These are phyloP conservation scores for Phytophthora macrochlamydospora DNA, from an alignment of 352 stramenopile species.

Conservation along the genomic window DNA sequence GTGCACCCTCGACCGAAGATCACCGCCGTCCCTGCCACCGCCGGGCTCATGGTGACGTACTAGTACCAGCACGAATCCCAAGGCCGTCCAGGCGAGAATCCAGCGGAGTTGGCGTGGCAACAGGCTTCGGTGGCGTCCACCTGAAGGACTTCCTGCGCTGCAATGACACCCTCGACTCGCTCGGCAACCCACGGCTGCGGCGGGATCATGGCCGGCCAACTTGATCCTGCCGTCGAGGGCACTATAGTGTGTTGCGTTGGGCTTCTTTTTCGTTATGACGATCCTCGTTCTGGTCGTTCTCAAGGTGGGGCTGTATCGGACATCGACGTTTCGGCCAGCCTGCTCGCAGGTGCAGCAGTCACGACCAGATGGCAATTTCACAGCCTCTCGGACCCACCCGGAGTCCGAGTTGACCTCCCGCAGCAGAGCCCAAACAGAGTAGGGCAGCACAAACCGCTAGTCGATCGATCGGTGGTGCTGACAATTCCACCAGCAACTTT, in stretches of 20 bases:
- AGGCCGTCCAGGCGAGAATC: constrained; percentile 22
- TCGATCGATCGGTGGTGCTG: no score
- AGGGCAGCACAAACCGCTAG: no score
- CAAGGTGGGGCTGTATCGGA: constrained; percentile 73
- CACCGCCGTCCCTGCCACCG: constrained; percentile 16
- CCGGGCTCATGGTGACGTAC: no score
- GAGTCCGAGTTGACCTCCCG: no score
- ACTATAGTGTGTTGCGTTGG: constrained; percentile 58
- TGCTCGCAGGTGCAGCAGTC: constrained; percentile 54
- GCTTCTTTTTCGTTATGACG: constrained; percentile 67
- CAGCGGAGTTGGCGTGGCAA: constrained; percentile 59
- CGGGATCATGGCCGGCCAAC: constrained; percentile 67
- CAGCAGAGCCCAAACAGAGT: no score
- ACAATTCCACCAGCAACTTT: no score
- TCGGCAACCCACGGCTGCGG: constrained; percentile 73
- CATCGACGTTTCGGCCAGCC: constrained; percentile 69
- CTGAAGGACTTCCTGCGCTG: constrained; percentile 70
- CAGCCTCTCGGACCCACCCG: not conserved
- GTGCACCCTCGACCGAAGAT: constrained; percentile 69
- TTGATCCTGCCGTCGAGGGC: constrained; percentile 54
- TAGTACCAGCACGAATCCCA: no score
- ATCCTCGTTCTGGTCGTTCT: constrained; percentile 69
- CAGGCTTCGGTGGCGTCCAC: constrained; percentile 55
- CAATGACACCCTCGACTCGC: constrained; percentile 81
- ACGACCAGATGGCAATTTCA: constrained; percentile 1